These are phyloP conservation scores for Neurospora sp. DNA, from an alignment of 2,329 filamentous ascomycete species.

Conservation along the genomic window DNA sequence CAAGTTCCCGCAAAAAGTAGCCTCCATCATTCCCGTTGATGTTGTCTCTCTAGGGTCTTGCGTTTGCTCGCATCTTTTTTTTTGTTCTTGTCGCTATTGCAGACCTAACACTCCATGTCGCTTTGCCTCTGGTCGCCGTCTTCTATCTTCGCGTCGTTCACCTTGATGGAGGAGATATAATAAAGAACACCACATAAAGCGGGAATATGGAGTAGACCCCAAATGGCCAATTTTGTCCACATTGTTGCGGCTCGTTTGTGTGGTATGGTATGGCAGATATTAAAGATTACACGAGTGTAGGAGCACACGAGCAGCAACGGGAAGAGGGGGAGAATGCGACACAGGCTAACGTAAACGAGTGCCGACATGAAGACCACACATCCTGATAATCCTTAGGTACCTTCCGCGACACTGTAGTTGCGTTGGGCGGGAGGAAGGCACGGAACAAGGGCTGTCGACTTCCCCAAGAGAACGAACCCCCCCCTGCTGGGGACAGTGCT, in stretches of 20 bases:
- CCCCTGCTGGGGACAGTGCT: not conserved
- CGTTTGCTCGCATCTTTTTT: not conserved
- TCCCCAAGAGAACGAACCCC: not conserved
- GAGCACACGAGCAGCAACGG: not conserved
- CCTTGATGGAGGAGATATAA: not conserved
- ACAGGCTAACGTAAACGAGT: not conserved
- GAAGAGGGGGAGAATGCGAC: not conserved
- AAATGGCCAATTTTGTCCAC: not conserved
- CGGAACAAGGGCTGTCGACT: not conserved
- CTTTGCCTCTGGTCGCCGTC: not conserved
- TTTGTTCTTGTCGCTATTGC: not conserved
- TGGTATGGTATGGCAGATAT: not conserved
- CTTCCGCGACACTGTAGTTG: not conserved
- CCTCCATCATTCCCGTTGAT: not conserved
- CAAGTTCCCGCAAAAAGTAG: not conserved
- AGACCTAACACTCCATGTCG: not conserved
- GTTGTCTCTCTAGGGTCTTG: not conserved
- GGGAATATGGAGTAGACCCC: not conserved
- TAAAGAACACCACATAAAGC: not conserved
- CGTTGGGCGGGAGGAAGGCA: not conserved
- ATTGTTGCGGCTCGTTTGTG: not conserved
- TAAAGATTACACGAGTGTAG: not conserved
- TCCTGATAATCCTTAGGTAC: not conserved
- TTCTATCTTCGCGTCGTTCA: not conserved
- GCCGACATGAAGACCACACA: not conserved